phyloP scores from a whole-genome alignment of 805 yeast genomes.

The Metschnikowia santaceciliae region DNA sequence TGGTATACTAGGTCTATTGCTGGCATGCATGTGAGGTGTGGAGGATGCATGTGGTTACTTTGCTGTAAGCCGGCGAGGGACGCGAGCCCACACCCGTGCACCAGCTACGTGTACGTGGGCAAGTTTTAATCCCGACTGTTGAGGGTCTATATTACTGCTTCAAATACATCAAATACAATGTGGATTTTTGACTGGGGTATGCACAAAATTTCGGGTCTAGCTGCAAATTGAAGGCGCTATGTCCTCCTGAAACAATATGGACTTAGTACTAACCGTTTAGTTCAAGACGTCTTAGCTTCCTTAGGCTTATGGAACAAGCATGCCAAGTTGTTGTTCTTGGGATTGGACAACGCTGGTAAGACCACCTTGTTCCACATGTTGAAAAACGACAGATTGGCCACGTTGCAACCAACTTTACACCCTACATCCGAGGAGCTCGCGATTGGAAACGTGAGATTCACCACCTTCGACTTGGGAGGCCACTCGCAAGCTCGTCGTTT shows the following conservation, averaged over 20 bases:
- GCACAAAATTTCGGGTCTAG: slow-evolving; percentile 12
- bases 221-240: background rate
- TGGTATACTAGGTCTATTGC: no score
- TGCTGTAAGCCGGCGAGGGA: background rate
- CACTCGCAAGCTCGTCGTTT: slow-evolving; percentile 98
- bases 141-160: slow-evolving; percentile 2
- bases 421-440: slow-evolving; percentile 98
- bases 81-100: slow-evolving; percentile 7
- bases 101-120: slow-evolving; percentile 5
- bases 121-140: slow-evolving; percentile 6
- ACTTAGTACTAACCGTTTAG: slow-evolving; percentile 24
- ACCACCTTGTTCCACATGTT: slow-evolving; percentile 46
- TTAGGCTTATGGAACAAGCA: slow-evolving; percentile 49
- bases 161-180: slow-evolving; percentile 17
- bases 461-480: slow-evolving; percentile 98
- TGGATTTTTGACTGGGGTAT: slow-evolving; percentile 39
- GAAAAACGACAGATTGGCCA: slow-evolving; percentile 93
- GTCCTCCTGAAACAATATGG: background rate
- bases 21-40: background rate
- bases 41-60: background rate
- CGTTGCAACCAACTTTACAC: slow-evolving; percentile 95
- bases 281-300: slow-evolving; percentile 44
- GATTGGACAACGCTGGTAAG: slow-evolving; percentile 47
- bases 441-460: slow-evolving; percentile 92
- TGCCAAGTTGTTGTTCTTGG: slow-evolving; percentile 44